Evolutionary conservation across 345 rosid genomes (phyloP).

Genomic region (Arabidopsis thaliana): TAIR10.1 NC_003076.8:24442501-24443000

Average conservation of each 20-base stretch:
- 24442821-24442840: slow-evolving; percentile 5
- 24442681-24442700: background rate
- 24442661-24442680: slow-evolving; percentile 8
- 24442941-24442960: background rate
- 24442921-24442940: background rate
- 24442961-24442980: background rate
- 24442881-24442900: background rate
- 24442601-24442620: slow-evolving; percentile 31
- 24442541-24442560: slow-evolving; percentile 20
- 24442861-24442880: background rate
- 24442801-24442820: background rate
- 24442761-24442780: background rate
- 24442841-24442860: background rate
- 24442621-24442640: slow-evolving; percentile 38
- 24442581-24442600: background rate
- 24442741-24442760: background rate
- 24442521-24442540: slow-evolving; percentile 17
- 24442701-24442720: background rate
- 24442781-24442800: background rate
- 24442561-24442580: slow-evolving; percentile 31
- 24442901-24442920: background rate
- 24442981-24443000: background rate
- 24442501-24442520: slow-evolving; percentile 32
- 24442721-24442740: background rate
- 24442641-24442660: slow-evolving; percentile 14